phyloP scores from a whole-genome alignment of 2,329 filamentous ascomycete genomes.

The Microcera coccophila region DNA sequence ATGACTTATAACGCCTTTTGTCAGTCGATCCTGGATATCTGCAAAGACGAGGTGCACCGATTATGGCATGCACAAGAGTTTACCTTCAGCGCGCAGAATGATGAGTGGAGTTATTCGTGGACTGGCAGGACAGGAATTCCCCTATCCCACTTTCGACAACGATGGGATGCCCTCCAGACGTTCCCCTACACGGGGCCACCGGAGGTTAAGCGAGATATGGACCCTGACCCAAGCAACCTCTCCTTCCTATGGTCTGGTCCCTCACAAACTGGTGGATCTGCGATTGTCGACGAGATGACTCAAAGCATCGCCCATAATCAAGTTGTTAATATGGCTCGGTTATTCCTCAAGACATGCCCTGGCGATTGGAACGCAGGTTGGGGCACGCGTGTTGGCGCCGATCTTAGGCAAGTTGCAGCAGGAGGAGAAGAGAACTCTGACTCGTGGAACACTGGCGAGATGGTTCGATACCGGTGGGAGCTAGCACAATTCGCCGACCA shows the following conservation, averaged over 20 bases:
- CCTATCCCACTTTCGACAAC: not conserved
- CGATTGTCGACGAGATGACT: slow-evolving; percentile 5
- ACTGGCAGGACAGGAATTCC: slow-evolving; percentile 3
- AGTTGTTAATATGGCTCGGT: not conserved
- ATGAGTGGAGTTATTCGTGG: slow-evolving; percentile 1
- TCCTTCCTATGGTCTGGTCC: not conserved
- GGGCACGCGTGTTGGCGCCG: not conserved
- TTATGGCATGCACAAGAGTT: not conserved
- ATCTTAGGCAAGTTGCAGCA: not conserved
- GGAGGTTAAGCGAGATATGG: not conserved
- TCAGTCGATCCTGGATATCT: slow-evolving; percentile 2
- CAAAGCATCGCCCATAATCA: not conserved
- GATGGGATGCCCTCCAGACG: not conserved
- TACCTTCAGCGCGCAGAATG: slow-evolving; percentile 3
- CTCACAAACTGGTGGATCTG: not conserved
- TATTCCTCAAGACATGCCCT: slow-evolving; percentile 3
- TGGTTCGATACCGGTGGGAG: slow-evolving; percentile 1
- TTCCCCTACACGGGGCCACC: not conserved
- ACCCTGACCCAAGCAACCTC: not conserved
- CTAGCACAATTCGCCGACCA: not conserved
- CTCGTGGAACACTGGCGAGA: not conserved
- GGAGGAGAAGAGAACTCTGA: not conserved
- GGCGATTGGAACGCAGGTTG: not conserved
- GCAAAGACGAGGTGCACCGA: not conserved
- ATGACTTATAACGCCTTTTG: slow-evolving; percentile 7